Percentiles rank a stretch among this genome's conserved stretches.
phyloP scores from a whole-genome alignment of 2,329 filamentous ascomycete genomes.

The Apiospora malaysiana region DNA sequence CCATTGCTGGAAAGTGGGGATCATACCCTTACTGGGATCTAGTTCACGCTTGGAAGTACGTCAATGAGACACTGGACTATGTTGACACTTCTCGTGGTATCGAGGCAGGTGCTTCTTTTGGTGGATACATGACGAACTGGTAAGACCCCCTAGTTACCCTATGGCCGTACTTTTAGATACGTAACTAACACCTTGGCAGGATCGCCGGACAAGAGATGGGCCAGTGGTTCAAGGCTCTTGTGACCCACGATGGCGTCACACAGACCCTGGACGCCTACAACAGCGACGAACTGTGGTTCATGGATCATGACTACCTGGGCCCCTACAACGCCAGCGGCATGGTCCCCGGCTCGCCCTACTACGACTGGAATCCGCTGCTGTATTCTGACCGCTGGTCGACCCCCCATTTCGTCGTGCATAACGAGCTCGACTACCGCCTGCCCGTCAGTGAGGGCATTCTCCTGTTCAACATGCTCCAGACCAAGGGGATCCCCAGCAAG shows the following conservation, averaged over 20 bases:
- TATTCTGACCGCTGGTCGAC: constrained; percentile 66
- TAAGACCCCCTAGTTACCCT: constrained; percentile 27
- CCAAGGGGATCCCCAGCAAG: constrained; percentile 66
- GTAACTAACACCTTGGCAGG: constrained; percentile 36
- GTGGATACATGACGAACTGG: constrained; percentile 63
- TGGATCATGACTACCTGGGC: constrained; percentile 54
- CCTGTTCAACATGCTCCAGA: constrained; percentile 73
- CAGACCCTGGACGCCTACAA: constrained; percentile 43
- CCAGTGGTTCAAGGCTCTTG: constrained; percentile 61
- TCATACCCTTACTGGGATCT: constrained; percentile 60
- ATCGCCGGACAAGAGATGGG: constrained; percentile 60
- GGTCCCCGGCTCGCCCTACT: constrained; percentile 46
- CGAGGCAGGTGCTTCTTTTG: constrained; percentile 58
- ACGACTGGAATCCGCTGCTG: constrained; percentile 54
- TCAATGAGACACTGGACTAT: constrained; percentile 55
- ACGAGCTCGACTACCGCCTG: constrained; percentile 69
- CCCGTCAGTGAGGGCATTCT: constrained; percentile 71
- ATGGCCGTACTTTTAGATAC: neutral
- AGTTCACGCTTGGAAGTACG: constrained; percentile 58
- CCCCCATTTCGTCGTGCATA: constrained; percentile 75
- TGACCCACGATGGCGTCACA: constrained; percentile 57
- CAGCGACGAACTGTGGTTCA: constrained; percentile 44
- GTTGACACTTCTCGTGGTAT: constrained; percentile 58
- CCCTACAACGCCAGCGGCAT: constrained; percentile 50
- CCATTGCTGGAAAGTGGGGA: constrained; percentile 56